Conservation (phyloP, 2,329 filamentous ascomycete genomes). For the Cytospora piceicola region DNA sequence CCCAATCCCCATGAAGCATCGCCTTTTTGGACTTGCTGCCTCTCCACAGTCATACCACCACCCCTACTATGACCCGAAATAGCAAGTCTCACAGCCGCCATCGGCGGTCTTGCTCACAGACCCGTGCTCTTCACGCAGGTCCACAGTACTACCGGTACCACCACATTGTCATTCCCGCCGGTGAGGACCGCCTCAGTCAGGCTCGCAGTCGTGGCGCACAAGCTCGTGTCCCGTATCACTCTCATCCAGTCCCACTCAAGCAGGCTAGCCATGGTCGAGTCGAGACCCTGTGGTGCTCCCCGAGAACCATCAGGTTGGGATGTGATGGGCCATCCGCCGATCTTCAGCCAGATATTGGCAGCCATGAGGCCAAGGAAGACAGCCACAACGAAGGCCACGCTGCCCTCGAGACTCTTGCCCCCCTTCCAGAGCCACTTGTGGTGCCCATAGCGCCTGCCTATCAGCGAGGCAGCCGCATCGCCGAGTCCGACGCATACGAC, state of each 20-base stretch:
- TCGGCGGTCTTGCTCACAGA: slow-evolving; percentile 2
- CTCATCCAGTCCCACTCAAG: slow-evolving; percentile 43
- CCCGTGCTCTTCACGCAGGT: slow-evolving; percentile 76
- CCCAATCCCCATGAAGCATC: neutral
- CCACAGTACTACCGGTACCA: slow-evolving; percentile 93
- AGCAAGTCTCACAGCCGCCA: too few relatives aligned
- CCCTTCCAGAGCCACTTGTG: slow-evolving; percentile 97
- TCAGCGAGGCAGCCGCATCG: slow-evolving; percentile 88
- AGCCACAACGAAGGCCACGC: slow-evolving; percentile 76
- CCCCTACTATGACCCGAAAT: neutral
- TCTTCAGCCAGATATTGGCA: slow-evolving; percentile 72
- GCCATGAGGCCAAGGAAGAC: slow-evolving; percentile 75
- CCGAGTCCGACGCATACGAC: slow-evolving; percentile 95
- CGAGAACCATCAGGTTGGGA: slow-evolving; percentile 51
- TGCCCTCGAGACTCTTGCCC: slow-evolving; percentile 92
- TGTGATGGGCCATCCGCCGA: slow-evolving; percentile 79
- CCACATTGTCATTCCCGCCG: slow-evolving; percentile 97
- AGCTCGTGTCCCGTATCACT: slow-evolving; percentile 70
- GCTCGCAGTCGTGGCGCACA: slow-evolving; percentile 81
- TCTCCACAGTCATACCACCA: neutral
- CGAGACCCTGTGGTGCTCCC: slow-evolving; percentile 10
- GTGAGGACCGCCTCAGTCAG: slow-evolving; percentile 94
- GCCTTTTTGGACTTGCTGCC: neutral
- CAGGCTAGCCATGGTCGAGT: slow-evolving; percentile 35
- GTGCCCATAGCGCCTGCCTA: slow-evolving; percentile 83